Evolutionary conservation across 345 rosid genomes (phyloP).

Genomic region (Eucalyptus sp.): DNA sequence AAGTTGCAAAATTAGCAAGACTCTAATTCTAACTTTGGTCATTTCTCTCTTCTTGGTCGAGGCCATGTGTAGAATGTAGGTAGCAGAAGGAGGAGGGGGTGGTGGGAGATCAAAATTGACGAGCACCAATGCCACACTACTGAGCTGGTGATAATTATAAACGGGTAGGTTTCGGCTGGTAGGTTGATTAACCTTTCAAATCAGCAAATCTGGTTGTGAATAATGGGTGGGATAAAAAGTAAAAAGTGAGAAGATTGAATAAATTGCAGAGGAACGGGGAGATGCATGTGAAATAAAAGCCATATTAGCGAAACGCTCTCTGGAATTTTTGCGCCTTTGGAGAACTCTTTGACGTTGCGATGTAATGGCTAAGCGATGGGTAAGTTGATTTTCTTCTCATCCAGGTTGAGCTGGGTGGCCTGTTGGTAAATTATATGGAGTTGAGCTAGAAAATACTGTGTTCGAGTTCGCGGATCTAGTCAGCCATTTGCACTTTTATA

Average conservation of each 20-base stretch:
- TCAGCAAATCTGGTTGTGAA: not conserved
- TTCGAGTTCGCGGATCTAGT: not conserved
- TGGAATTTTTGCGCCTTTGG: not conserved
- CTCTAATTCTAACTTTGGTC: not conserved
- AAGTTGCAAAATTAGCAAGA: not conserved
- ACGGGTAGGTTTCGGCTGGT: not conserved
- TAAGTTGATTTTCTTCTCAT: not conserved
- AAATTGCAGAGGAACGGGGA: not conserved
- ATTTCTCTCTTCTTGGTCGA: not conserved
- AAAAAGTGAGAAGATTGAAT: not conserved
- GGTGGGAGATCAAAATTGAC: not conserved
- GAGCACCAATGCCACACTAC: not conserved
- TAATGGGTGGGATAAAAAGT: not conserved
- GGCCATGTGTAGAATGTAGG: not conserved
- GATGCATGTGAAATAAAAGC: not conserved
- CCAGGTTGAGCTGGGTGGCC: not conserved
- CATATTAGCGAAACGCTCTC: not conserved
- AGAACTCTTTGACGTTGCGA: not conserved
- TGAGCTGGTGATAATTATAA: not conserved
- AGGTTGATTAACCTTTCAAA: not conserved
- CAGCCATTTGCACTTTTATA: not conserved
- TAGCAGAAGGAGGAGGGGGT: not conserved
- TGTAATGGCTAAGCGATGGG: not conserved
- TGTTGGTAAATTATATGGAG: not conserved
- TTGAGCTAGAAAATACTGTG: not conserved